Conservation (phyloP, 1,139 yeast genomes). For the Torulaspora pretoriensis region DNA sequence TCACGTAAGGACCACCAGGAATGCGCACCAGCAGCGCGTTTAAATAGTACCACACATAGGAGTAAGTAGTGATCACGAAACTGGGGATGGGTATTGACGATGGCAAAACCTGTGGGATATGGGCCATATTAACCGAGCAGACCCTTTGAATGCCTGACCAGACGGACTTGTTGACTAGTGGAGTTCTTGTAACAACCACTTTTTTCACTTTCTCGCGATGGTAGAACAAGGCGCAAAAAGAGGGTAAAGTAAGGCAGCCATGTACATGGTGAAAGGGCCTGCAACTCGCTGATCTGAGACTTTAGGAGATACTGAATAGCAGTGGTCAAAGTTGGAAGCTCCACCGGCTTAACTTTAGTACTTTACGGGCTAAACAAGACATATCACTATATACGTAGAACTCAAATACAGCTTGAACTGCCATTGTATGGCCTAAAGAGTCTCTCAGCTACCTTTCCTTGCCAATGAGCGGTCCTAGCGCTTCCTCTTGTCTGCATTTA, state of each 20-base stretch:
- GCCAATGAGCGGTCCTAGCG: too few relatives aligned
- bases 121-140: constrained; percentile 10
- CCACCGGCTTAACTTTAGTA: too few relatives aligned
- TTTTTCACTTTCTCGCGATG: neutral
- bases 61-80: constrained; percentile 23
- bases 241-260: constrained; percentile 3
- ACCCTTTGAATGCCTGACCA: neutral
- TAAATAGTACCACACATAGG: constrained; percentile 28
- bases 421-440: too few relatives aligned
- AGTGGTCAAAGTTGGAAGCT: too few relatives aligned
- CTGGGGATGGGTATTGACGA: constrained; percentile 31
- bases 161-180: neutral
- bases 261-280: neutral
- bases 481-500: too few relatives aligned
- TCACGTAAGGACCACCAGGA: constrained; percentile 79
- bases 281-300: neutral
- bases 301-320: neutral
- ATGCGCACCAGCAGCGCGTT: constrained; percentile 30
- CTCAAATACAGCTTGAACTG: too few relatives aligned
- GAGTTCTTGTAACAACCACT: neutral
- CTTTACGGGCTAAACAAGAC: too few relatives aligned
- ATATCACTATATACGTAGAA: too few relatives aligned
- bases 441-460: too few relatives aligned
- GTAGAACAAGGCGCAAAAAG: constrained; percentile 4
- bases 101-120: constrained; percentile 27